Base-by-base conservation (phyloP, 2,329 filamentous ascomycete species). In the Clarireedia hainanense region DNA sequence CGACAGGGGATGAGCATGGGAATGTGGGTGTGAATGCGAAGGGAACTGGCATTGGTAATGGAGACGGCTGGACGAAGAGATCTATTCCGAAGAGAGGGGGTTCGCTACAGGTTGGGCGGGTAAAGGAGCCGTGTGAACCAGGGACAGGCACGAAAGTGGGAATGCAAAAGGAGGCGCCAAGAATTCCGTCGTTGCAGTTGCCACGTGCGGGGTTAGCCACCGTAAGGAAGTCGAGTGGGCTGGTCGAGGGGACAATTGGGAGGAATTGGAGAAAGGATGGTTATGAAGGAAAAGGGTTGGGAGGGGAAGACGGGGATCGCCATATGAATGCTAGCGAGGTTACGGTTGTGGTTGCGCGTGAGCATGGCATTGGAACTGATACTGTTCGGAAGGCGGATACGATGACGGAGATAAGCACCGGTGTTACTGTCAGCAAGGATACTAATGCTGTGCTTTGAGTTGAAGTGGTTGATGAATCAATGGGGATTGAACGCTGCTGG, bases 131-230 rank as follows among this genome's bases (percentile, higher is more conserved):
- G 30, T 34, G 2, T 9, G 30, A 34, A 3, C 12, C 30, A 12
- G 30, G 30, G 10, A 34, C 10, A 12, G 30, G 10, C 10, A 12
- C 30, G 4, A 34, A 4, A 34, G 10, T 3, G 30, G 30, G 9
- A 34, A 12, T 12, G 30, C 30, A 12, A 34, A 42, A 42, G n/a
- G 9, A n/a, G 5, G n/a, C 39, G 15, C 40, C 40, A 4, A 34
- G 53, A 5, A 51, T 56, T 23, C 47, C 50, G n/a, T 46, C 53
- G n/a, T 30, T 56, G 9, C 40, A 37, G 27, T 46, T 56, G 17
- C 53, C 53, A 4, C 49, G 26, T 12, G 23, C 39, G 2, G 26
- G 34, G 7, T 30, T 56, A n/a, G 39, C 17, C 14, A 56, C 47
- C 6, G 53, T 55, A 1, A 36, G 53, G 23, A 50, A 48, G 40